Evolutionary conservation across 1,139 yeast genomes (phyloP).

Genomic region (Pichia sp.): DNA sequence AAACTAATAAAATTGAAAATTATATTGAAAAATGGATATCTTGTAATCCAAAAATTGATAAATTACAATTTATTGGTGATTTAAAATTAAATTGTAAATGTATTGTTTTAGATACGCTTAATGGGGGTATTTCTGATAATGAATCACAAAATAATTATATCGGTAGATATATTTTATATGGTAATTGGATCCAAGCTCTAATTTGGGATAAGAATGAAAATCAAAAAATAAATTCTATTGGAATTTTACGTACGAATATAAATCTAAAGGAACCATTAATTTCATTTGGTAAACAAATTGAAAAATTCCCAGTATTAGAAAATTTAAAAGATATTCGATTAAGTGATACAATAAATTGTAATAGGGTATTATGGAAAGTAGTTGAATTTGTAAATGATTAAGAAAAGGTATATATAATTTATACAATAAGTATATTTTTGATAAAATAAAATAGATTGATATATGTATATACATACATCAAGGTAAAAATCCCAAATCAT

Average conservation of each 20-base stretch:
- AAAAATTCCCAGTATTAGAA: constrained; percentile 19
- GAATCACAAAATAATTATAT: constrained; percentile 16
- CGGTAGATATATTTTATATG: constrained; percentile 45
- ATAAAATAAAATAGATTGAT: neutral
- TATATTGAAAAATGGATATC: constrained; percentile 57
- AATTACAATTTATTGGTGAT: neutral
- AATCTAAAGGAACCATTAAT: constrained; percentile 15
- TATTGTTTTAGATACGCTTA: constrained; percentile 31
- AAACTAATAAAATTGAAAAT: constrained; percentile 37
- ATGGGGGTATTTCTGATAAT: constrained; percentile 11
- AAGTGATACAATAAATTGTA: constrained; percentile 11
- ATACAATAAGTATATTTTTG: no score
- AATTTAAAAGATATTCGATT: constrained; percentile 6
- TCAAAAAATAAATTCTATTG: constrained; percentile 14
- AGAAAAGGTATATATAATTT: neutral
- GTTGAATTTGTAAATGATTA: constrained; percentile 14
- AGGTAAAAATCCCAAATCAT: constrained; percentile 39
- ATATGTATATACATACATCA: constrained; percentile 10
- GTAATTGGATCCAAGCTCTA: constrained; percentile 51
- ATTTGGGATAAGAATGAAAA: constrained; percentile 30
- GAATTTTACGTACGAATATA: constrained; percentile 14
- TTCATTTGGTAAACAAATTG: constrained; percentile 28
- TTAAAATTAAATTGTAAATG: constrained; percentile 30
- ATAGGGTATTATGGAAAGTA: constrained; percentile 22
- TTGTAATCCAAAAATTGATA: constrained; percentile 33